phyloP scores from a whole-genome alignment of 306 rosid species.

The Prunus mongolica region DNA sequence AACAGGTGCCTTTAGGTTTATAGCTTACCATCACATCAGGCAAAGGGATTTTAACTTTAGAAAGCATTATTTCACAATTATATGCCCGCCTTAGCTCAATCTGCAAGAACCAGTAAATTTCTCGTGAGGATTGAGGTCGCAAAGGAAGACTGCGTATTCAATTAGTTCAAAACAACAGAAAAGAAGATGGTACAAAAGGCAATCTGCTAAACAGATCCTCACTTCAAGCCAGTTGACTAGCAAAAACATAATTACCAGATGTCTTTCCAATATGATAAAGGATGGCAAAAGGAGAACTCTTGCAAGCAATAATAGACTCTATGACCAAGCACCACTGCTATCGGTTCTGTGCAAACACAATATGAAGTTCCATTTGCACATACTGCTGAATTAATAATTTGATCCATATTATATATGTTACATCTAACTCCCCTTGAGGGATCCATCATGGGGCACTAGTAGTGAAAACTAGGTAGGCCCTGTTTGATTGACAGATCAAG shows the following conservation, averaged over 20 bases:
- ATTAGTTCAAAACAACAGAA: not conserved
- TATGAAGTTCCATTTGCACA: not conserved
- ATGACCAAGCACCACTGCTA: not conserved
- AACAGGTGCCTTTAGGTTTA: constrained; percentile 8
- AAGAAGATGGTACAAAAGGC: not conserved
- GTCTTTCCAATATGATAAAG: not conserved
- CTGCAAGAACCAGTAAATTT: constrained; percentile 47
- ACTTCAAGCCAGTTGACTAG: constrained; percentile 9
- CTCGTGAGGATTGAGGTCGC: not conserved
- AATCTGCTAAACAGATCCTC: not conserved
- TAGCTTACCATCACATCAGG: constrained; percentile 87
- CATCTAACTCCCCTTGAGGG: not conserved
- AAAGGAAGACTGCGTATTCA: not conserved
- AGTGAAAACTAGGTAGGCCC: constrained; percentile 4
- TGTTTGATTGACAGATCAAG: constrained; percentile 9
- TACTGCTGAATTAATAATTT: not conserved
- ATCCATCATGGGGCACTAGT: not conserved
- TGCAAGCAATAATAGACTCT: constrained; percentile 3
- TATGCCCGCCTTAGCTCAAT: constrained; percentile 94
- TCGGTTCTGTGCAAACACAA: not conserved
- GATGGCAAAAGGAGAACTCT: not conserved
- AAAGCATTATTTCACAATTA: constrained; percentile 98
- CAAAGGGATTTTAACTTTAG: constrained; percentile 90
- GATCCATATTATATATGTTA: not conserved
- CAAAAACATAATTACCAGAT: not conserved